Conservation (phyloP, 805 yeast genomes). For the Scheffersomyces spartinae region DNA sequence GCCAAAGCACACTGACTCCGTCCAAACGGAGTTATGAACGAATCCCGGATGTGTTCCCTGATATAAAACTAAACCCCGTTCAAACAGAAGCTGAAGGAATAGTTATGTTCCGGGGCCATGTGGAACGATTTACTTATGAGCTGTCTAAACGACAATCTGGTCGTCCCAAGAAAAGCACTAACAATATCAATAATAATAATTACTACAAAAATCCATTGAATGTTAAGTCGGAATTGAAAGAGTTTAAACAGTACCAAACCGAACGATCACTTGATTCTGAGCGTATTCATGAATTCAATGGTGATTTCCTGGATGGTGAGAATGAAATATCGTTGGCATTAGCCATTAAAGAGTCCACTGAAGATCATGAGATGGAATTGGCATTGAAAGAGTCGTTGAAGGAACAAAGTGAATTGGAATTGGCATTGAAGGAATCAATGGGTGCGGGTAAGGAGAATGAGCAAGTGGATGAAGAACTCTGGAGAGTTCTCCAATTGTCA, state of each 20-base stretch:
- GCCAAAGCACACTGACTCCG: too few relatives aligned
- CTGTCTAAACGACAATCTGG: constrained; percentile 7
- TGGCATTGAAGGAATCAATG: background rate
- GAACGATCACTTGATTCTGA: constrained; percentile 15
- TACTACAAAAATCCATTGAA: too few relatives aligned
- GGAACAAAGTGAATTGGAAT: background rate
- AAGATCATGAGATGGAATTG: constrained; percentile 15
- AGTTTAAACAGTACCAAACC: constrained; percentile 11
- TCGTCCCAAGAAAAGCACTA: constrained; percentile 8
- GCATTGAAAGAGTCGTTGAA: constrained; percentile 16
- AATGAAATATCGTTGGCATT: constrained; percentile 15
- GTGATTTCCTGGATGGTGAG: constrained; percentile 14
- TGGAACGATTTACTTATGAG: too few relatives aligned
- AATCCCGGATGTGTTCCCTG: too few relatives aligned
- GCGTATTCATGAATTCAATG: constrained; percentile 30
- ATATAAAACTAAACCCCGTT: too few relatives aligned
- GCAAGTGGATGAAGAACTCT: constrained; percentile 12
- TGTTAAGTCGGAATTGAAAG: constrained; percentile 20
- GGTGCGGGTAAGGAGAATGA: constrained; percentile 2
- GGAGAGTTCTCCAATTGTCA: constrained; percentile 11
- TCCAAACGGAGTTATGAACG: too few relatives aligned
- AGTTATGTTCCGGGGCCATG: too few relatives aligned
- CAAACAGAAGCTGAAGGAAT: too few relatives aligned
- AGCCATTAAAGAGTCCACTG: constrained; percentile 9
- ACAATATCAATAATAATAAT: constrained; percentile 7